phyloP scores from a whole-genome alignment of 306 rosid species.

The Echinosophora koreensis region DNA sequence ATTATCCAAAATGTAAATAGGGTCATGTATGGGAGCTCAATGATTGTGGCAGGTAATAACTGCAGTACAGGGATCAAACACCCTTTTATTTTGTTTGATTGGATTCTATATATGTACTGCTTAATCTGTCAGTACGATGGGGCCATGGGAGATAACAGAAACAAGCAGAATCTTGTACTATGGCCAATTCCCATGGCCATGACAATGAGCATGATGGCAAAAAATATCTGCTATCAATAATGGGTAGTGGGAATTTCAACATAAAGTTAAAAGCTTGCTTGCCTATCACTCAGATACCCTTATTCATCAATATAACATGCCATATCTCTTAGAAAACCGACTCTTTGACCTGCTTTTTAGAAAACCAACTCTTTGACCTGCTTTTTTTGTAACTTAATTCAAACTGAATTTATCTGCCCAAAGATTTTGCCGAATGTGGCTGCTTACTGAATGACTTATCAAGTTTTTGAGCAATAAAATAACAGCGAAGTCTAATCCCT shows the following conservation, averaged over 20 bases:
- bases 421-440: not conserved
- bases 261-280: conserved; percentile 17
- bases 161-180: conserved; percentile 36
- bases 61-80: conserved; percentile 12
- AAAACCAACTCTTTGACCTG: not conserved
- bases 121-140: conserved; percentile 13
- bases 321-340: not conserved
- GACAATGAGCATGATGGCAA: conserved; percentile 11
- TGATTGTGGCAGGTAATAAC: conserved; percentile 18
- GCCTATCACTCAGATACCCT: conserved; percentile 31
- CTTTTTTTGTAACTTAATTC: not conserved
- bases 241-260: conserved; percentile 34
- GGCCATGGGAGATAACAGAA: conserved; percentile 5
- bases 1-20: conserved; percentile 11
- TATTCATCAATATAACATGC: not conserved
- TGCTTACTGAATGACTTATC: not conserved
- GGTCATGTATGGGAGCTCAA: conserved; percentile 31
- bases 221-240: not conserved
- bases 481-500: not conserved
- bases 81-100: conserved; percentile 25
- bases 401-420: conserved; percentile 35
- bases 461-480: not conserved
- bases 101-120: conserved; percentile 15
- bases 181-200: conserved; percentile 35
- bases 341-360: conserved; percentile 20